Conservation (phyloP, 1,284 basidiomycete genomes). For the Pisolithus thermaeus region DNA sequence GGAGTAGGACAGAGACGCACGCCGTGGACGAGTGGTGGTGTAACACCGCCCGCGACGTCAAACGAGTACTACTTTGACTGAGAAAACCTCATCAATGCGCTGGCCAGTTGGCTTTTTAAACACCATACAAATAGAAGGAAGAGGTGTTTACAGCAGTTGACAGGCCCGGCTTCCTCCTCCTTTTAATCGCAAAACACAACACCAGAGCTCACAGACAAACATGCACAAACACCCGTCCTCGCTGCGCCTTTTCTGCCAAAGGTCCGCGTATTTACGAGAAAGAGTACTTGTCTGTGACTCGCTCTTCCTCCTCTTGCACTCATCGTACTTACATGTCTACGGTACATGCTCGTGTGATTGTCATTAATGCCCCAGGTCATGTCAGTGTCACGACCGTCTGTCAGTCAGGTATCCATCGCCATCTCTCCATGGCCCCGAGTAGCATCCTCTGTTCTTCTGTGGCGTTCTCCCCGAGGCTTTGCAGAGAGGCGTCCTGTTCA, state of each 20-base stretch:
- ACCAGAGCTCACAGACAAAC: constrained; percentile 19
- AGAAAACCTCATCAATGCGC: constrained; percentile 21
- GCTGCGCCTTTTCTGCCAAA: constrained; percentile 29
- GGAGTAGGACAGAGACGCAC: constrained; percentile 8
- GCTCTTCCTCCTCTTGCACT: too few relatives aligned
- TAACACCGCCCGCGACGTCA: constrained; percentile 41
- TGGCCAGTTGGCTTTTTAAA: constrained; percentile 31
- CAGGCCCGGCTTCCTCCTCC: constrained; percentile 30
- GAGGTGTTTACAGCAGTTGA: constrained; percentile 44
- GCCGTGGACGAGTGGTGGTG: constrained; percentile 34
- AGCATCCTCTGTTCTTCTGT: not conserved
- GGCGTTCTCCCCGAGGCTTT: not conserved
- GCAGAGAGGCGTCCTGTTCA: not conserved
- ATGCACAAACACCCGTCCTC: constrained; percentile 15
- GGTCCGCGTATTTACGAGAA: constrained; percentile 4
- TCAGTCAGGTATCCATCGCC: not conserved
- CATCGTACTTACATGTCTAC: too few relatives aligned
- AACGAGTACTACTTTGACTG: constrained; percentile 42
- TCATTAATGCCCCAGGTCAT: too few relatives aligned
- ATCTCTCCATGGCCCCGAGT: not conserved
- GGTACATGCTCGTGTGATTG: too few relatives aligned
- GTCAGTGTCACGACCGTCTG: too few relatives aligned
- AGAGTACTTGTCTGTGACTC: too few relatives aligned
- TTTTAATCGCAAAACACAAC: constrained; percentile 24
- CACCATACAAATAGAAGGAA: constrained; percentile 32